A percentile compares a stretch with the other conserved stretches of the same genome.
Evolutionary conservation across 1,139 yeast genomes (phyloP).

Genomic region (Geotrichum candidum): DNA sequence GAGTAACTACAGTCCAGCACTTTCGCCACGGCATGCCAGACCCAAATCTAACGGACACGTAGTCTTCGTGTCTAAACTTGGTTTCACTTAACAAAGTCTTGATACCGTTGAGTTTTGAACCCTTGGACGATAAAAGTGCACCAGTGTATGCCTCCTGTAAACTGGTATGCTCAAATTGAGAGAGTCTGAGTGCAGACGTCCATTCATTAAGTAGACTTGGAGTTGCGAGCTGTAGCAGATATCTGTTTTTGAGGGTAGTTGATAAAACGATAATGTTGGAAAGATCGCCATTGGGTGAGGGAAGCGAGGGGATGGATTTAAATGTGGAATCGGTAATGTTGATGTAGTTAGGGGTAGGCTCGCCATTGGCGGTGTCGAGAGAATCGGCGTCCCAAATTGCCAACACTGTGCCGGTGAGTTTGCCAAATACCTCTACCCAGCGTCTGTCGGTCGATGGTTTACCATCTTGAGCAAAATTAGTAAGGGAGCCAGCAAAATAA

Average conservation of each 20-base stretch:
- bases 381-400: conserved; percentile 38
- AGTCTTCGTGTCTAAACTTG: conserved; percentile 81
- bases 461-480: conserved; percentile 10
- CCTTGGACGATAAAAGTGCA: conserved; percentile 82
- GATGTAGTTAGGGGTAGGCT: conserved; percentile 67
- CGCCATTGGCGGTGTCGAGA: conserved; percentile 40
- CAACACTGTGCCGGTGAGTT: conserved; percentile 80
- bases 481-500: not conserved
- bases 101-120: conserved; percentile 79
- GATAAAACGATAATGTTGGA: conserved; percentile 79
- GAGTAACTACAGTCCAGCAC: conserved; percentile 89
- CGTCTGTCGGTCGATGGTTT: conserved; percentile 67
- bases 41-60: conserved; percentile 92
- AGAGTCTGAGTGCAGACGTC: conserved; percentile 76
- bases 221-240: conserved; percentile 36
- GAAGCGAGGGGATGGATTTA: conserved; percentile 60
- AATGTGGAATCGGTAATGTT: conserved; percentile 89
- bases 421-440: conserved; percentile 93
- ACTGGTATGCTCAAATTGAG: conserved; percentile 71
- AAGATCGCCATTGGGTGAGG: conserved; percentile 57
- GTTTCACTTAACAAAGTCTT: conserved; percentile 78
- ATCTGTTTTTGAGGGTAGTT: conserved; percentile 72
- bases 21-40: conserved; percentile 98
- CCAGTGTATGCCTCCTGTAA: conserved; percentile 96
- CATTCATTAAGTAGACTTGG: conserved; percentile 43